A percentile compares a stretch with the other conserved stretches of the same genome.
phyloP scores from a whole-genome alignment of 1,284 basidiomycete species.

The Ceratobasidium sp. region DNA sequence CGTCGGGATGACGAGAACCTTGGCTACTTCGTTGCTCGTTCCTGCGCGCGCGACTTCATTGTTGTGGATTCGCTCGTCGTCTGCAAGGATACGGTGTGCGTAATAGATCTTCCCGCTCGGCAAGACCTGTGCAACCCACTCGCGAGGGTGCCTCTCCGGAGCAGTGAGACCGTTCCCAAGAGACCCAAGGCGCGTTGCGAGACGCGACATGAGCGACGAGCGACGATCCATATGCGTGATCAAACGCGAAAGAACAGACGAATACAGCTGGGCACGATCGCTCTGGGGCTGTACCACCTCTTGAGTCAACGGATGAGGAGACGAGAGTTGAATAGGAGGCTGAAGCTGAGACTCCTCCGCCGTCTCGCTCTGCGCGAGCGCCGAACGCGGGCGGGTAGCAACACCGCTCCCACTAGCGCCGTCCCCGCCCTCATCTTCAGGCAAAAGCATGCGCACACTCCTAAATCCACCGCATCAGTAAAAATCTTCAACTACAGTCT shows the following conservation, averaged over 20 bases:
- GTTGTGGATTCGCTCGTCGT: neutral
- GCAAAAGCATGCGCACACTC: constrained; percentile 35
- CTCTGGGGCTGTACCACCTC: constrained; percentile 20
- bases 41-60: constrained; percentile 2
- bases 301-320: neutral
- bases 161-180: constrained; percentile 15
- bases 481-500: neutral
- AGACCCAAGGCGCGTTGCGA: constrained; percentile 26
- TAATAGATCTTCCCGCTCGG: constrained; percentile 35
- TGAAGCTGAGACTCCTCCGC: constrained; percentile 1
- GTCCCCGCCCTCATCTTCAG: constrained; percentile 2
- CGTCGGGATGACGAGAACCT: constrained; percentile 35
- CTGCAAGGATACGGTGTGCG: constrained; percentile 12
- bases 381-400: constrained; percentile 15
- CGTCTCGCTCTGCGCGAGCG: constrained; percentile 14
- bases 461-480: neutral
- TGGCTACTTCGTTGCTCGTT: neutral
- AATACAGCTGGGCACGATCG: constrained; percentile 20
- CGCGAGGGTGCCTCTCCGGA: constrained; percentile 32
- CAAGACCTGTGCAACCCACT: constrained; percentile 29
- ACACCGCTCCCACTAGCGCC: neutral
- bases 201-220: constrained; percentile 35
- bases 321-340: neutral
- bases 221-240: constrained; percentile 37
- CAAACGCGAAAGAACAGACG: constrained; percentile 21